Percentiles rank a stretch among this genome's conserved stretches.
These are phyloP conservation scores for Pseudopyricularia javanii DNA, from an alignment of 2,329 filamentous ascomycete genomes.

Conservation along the genomic window DNA sequence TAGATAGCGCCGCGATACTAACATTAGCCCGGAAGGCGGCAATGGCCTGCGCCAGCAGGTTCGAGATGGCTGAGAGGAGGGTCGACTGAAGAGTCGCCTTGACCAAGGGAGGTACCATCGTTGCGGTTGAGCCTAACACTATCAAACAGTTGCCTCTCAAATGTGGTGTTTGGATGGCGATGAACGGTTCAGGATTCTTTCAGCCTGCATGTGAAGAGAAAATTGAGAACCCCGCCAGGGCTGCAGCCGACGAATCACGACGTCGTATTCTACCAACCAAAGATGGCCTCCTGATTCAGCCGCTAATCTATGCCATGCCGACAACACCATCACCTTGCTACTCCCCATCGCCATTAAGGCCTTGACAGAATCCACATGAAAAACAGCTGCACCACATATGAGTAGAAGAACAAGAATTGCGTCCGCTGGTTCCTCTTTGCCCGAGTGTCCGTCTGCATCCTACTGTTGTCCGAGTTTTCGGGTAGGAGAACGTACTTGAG, in stretches of 20 bases:
- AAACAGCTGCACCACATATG: conserved; percentile 82
- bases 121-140: no score
- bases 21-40: conserved; percentile 49
- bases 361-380: conserved; percentile 74
- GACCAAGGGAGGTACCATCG: conserved; percentile 13
- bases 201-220: no score
- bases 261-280: no score
- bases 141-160: no score
- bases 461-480: conserved; percentile 57
- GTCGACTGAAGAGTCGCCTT: conserved; percentile 53
- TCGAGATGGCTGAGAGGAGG: conserved; percentile 53
- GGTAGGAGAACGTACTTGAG: conserved; percentile 92
- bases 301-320: no score
- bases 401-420: conserved; percentile 88
- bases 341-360: conserved; percentile 16
- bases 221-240: no score
- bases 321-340: no score
- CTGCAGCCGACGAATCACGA: no score
- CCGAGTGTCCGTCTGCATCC: conserved; percentile 61
- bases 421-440: conserved; percentile 79
- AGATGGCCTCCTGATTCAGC: no score
- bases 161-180: no score
- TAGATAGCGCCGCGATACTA: conserved; percentile 12
- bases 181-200: no score
- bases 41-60: conserved; percentile 61